Percentiles rank a stretch among this genome's conserved stretches.
Evolutionary conservation across 2,329 filamentous ascomycete species (phyloP).

Genomic region (Fusarium cyanostomum): DNA sequence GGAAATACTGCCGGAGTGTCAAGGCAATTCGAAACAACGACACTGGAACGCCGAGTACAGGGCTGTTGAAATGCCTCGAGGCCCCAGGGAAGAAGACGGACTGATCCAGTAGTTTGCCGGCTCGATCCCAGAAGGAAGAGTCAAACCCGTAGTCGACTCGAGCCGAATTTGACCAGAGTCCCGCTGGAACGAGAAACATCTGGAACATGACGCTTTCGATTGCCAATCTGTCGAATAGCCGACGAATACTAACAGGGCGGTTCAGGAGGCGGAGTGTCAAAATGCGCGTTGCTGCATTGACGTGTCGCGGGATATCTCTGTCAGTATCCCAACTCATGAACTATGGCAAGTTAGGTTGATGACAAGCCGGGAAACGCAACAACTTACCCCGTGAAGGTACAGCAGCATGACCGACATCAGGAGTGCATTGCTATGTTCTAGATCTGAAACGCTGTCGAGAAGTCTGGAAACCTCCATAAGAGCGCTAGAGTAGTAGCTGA

Average conservation of each 20-base stretch:
- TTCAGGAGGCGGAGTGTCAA: slow-evolving; percentile 23
- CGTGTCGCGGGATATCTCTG: slow-evolving; percentile 32
- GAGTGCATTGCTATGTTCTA: slow-evolving; percentile 35
- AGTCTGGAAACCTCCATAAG: slow-evolving; percentile 31
- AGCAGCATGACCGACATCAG: slow-evolving; percentile 42
- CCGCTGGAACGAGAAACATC: slow-evolving; percentile 32
- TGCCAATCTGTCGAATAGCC: slow-evolving; percentile 34
- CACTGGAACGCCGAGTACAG: slow-evolving; percentile 36
- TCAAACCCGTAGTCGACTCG: slow-evolving; percentile 19
- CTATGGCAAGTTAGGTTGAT: background rate
- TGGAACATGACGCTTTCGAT: slow-evolving; percentile 41
- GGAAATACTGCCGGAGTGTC: slow-evolving; percentile 18
- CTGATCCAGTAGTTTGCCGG: slow-evolving; percentile 23
- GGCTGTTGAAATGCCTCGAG: slow-evolving; percentile 31
- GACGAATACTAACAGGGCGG: slow-evolving; percentile 5
- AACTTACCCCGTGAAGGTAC: slow-evolving; percentile 40
- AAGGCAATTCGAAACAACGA: slow-evolving; percentile 28
- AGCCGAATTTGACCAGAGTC: slow-evolving; percentile 33
- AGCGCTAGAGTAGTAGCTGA: slow-evolving; percentile 37
- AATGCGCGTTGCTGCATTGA: slow-evolving; percentile 35
- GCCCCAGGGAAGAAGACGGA: slow-evolving; percentile 16
- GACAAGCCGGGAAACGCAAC: fast-evolving
- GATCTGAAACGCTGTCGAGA: slow-evolving; percentile 6
- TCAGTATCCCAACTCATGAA: slow-evolving; percentile 33
- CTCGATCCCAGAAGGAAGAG: slow-evolving; percentile 26